Evolutionary conservation across 192 early-diverging fungal genomes (phyloP).

Genomic region (Coemansia sp.): DNA sequence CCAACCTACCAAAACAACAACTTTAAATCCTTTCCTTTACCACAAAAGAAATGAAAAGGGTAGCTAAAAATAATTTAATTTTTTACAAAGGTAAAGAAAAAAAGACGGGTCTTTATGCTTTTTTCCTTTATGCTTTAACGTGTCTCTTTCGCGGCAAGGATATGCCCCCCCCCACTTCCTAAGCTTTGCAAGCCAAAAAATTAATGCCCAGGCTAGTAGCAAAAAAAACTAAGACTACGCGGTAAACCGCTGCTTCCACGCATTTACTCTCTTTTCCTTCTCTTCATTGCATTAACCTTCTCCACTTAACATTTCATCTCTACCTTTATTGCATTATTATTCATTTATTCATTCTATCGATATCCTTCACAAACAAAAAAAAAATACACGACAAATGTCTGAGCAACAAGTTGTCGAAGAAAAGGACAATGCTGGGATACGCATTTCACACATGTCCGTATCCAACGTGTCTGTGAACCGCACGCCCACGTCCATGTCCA

Average conservation of each 20-base stretch:
- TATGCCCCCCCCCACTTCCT: background rate
- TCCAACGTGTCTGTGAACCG: background rate
- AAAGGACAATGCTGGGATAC: background rate
- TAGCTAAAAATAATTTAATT: too few species aligned
- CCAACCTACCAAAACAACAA: too few species aligned
- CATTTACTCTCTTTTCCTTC: background rate
- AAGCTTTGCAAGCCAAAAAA: background rate
- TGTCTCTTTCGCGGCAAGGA: too few species aligned
- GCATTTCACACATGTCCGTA: background rate
- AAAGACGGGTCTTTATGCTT: too few species aligned
- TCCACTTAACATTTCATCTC: background rate
- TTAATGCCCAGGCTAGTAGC: background rate
- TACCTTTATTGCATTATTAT: too few species aligned
- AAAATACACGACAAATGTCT: too few species aligned
- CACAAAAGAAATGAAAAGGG: too few species aligned
- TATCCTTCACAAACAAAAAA: too few species aligned
- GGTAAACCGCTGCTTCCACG: background rate
- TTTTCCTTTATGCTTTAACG: too few species aligned
- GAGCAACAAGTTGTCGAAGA: background rate
- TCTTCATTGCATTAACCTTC: background rate
- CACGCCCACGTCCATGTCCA: background rate
- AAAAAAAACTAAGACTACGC: background rate
- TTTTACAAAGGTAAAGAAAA: too few species aligned
- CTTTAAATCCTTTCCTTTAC: too few species aligned
- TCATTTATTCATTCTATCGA: too few species aligned